These are phyloP conservation scores for Chaetoceros tenuissimus DNA, from an alignment of 108 stramenopile genomes.

Conservation along the genomic window DNA sequence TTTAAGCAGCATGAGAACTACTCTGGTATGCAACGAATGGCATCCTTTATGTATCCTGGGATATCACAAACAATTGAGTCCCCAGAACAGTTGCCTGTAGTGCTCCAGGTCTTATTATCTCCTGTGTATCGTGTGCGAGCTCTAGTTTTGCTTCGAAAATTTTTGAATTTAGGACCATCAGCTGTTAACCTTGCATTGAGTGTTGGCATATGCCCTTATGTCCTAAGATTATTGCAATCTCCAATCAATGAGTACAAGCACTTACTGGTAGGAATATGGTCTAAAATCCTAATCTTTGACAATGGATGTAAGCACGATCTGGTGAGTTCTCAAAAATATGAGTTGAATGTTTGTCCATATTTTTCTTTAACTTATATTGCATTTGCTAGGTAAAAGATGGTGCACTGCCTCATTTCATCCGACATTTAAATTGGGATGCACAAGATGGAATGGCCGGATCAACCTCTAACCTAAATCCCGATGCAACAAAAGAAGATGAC, in stretches of 20 bases:
- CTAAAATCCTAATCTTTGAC: slow-evolving; percentile 87
- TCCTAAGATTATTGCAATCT: slow-evolving; percentile 88
- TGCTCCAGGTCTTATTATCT: slow-evolving; percentile 90
- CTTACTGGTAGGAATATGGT: slow-evolving; percentile 92
- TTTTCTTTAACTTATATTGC: too few species aligned
- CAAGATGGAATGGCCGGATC: slow-evolving; percentile 7
- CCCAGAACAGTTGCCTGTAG: slow-evolving; percentile 93
- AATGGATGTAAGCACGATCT: slow-evolving; percentile 85
- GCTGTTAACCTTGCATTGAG: slow-evolving; percentile 90
- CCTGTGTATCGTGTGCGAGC: slow-evolving; percentile 90
- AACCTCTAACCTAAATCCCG: slow-evolving; percentile 15
- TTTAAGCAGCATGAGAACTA: slow-evolving; percentile 14
- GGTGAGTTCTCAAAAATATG: too few species aligned
- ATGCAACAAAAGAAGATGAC: slow-evolving; percentile 22
- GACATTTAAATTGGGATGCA: slow-evolving; percentile 56
- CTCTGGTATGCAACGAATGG: slow-evolving; percentile 4
- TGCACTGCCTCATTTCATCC: slow-evolving; percentile 79
- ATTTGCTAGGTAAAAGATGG: slow-evolving; percentile 89
- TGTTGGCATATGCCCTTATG: slow-evolving; percentile 97
- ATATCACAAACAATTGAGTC: slow-evolving; percentile 45
- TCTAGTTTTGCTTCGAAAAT: slow-evolving; percentile 76
- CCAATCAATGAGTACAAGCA: slow-evolving; percentile 85
- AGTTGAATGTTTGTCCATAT: too few species aligned
- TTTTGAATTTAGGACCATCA: slow-evolving; percentile 88
- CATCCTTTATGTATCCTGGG: background rate